Evolutionary conservation across 139 green algal genomes (phyloP), one percentile per base, ranked within the genome.

Genomic region (Dunaliella sp.): DNA sequence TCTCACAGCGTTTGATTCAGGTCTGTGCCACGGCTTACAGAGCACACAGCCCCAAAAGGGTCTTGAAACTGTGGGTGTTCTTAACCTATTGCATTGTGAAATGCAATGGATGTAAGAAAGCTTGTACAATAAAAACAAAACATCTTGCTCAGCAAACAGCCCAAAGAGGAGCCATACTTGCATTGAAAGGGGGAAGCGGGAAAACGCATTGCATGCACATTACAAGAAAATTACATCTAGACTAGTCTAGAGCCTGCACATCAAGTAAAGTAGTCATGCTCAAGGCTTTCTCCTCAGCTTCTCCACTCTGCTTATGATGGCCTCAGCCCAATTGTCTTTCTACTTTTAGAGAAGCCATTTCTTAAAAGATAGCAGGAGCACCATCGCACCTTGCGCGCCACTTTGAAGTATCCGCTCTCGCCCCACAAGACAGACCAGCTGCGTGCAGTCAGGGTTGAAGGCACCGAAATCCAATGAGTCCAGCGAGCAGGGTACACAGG

Each of bases 401-500:
- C 88, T 77, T 89, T 90, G 77, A 92, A 88, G 87, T 92, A 93
- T 28, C 90, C 88, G 38, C 73, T 73, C 31, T 87, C 83, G 25
- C 89, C 81, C 88, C 87, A 89, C 28, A 85, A 26, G 72, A 81
- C 77, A 2, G 78, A 86, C 85, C 82, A 87, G 36, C 7, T 38
- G 72, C 92, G 89, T 93, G 83, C 93, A 93, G 74, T 89, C 86
- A 77, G 87, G 87, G 38, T 88, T 87, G 38, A 38, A 48, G 22
- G 31, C 35, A 28, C 57, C 32, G 77, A 3, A 3, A 57, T 22
- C 34, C 3, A 24, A 48, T 38, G 3, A 3, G 57, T 34, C 34
- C 65, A 84, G 36, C 75, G 16, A 31, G 28, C 16, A 34, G 3
- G 77, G 35, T 30, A 30, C 32, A 58, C 7, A 32, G 77, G 48